Base-by-base conservation (phyloP, 176 grass and related monocot genomes). In the Paspalum vaginatum region DNA sequence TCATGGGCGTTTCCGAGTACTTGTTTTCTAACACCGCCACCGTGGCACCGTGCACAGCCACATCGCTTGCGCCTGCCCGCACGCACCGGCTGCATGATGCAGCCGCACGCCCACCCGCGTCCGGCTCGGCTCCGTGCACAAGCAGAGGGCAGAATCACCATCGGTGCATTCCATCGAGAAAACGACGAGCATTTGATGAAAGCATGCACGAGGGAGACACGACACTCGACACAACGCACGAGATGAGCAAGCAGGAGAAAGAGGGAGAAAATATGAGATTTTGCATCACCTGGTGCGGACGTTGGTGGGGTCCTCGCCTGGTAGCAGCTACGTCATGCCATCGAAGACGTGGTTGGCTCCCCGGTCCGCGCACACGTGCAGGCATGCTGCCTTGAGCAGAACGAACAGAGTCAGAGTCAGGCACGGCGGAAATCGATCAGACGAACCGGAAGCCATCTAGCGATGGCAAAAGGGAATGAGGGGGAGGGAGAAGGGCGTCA, bases 281-380 rank as follows among this genome's bases (percentile, higher is more conserved):
- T 12, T 20, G 9, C 13, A 42, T 69, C 27, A 90, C 89, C 91
- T 92, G 38, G n/a, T 6, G 67, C 89, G 89, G 85, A 94, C 83
- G 14, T 92, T 68, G 50, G 49, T 44, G 4, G 95, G 90, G 51
- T 94, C 85, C 80, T 87, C 51, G 44, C 46, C 85, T 0, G 92
- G 88, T 51, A 98, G 87, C 13, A 94, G 76, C 38, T 87, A 41
- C 43, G 92, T 92, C 89, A 98, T 91, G 75, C 79, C 84, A 53
- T 98, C 92, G 68, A 85, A 89, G 21, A 98, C 4, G 77, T 88
- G 85, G 85, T 98, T 98, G 26, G 95, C 90, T 54, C 92, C 95
- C 60, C 95, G 92, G 74, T 94, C 95, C 21, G 95, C 95, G 80
- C 92, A 98, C 38, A 94, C 74, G 78, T 90, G 79, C 80, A 91